phyloP scores from a whole-genome alignment of 352 stramenopile genomes.

The Phytophthora multivora region DNA sequence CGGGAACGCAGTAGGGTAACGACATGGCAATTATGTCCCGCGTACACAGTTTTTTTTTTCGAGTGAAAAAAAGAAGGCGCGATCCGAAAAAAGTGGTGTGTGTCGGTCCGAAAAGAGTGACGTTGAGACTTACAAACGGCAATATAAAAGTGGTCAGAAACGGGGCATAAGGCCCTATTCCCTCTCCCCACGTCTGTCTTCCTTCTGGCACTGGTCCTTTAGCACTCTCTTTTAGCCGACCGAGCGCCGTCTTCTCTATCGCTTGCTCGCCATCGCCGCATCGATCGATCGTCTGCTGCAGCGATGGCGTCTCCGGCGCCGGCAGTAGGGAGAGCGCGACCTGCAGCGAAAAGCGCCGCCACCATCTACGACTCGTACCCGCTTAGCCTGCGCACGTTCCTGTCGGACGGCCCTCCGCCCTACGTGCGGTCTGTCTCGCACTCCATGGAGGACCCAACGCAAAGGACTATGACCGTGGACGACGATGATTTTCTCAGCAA shows the following conservation, averaged over 20 bases:
- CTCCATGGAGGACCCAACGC: slow-evolving; percentile 22
- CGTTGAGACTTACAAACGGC: slow-evolving; percentile 4
- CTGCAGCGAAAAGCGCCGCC: slow-evolving; percentile 16
- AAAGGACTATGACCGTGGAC: slow-evolving; percentile 20
- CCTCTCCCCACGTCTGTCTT: slow-evolving; percentile 19
- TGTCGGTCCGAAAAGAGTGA: not conserved
- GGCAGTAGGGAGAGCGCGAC: slow-evolving; percentile 15
- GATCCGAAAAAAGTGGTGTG: not conserved
- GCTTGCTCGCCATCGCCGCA: not conserved
- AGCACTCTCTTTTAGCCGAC: slow-evolving; percentile 6
- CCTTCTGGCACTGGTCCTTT: slow-evolving; percentile 37
- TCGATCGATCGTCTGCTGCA: slow-evolving; percentile 13
- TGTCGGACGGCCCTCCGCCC: slow-evolving; percentile 22
- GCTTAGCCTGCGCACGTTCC: slow-evolving; percentile 48
- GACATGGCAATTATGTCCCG: slow-evolving; percentile 8
- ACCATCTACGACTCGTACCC: slow-evolving; percentile 79
- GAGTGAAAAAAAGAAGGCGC: not conserved
- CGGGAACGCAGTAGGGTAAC: not conserved
- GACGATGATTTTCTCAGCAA: slow-evolving; percentile 35
- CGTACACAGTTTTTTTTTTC: slow-evolving; percentile 5
- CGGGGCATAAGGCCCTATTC: slow-evolving; percentile 20
- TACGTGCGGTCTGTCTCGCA: slow-evolving; percentile 36
- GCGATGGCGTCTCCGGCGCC: slow-evolving; percentile 23
- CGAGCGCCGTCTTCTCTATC: not conserved
- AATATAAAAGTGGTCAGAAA: slow-evolving; percentile 21